Percentiles rank a stretch among this genome's conserved stretches.
phyloP scores from a whole-genome alignment of 129 eudicot species.

The Mikania micrantha region DNA sequence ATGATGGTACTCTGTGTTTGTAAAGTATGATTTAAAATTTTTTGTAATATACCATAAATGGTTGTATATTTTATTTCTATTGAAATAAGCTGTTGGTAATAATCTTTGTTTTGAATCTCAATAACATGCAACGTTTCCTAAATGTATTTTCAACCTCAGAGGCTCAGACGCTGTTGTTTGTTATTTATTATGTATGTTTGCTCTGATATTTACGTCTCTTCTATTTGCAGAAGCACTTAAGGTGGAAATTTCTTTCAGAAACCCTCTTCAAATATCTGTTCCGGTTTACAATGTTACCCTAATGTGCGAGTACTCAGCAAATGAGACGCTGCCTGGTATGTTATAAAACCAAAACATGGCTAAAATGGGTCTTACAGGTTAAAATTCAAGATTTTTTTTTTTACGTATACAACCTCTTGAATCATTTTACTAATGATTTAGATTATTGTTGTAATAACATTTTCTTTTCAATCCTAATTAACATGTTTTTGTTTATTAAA shows the following conservation, averaged over 20 bases:
- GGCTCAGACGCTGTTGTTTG: background rate
- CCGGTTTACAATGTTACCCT: slow-evolving; percentile 58
- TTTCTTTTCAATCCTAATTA: background rate
- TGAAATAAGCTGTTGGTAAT: slow-evolving; percentile 4
- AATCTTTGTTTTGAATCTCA: slow-evolving; percentile 5
- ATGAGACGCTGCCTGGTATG: slow-evolving; percentile 46
- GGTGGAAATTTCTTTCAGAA: slow-evolving; percentile 71
- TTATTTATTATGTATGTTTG: background rate
- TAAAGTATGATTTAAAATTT: slow-evolving; percentile 7
- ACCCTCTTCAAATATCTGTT: slow-evolving; percentile 87
- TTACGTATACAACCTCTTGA: background rate
- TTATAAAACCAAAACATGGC: background rate
- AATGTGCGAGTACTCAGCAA: slow-evolving; percentile 65
- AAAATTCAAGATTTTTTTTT: slow-evolving; percentile 8
- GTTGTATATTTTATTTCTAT: background rate
- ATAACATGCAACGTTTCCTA: slow-evolving; percentile 5
- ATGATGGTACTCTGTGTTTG: slow-evolving; percentile 7
- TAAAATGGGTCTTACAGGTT: background rate
- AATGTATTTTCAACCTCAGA: background rate
- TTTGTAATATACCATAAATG: background rate
- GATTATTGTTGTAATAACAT: background rate
- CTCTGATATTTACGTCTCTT: slow-evolving; percentile 6
- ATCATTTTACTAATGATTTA: background rate
- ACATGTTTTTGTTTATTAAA: background rate
- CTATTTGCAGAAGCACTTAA: slow-evolving; percentile 67